Conservation (phyloP, 2,329 filamentous ascomycete species). For the Epichloe sibirici region DNA sequence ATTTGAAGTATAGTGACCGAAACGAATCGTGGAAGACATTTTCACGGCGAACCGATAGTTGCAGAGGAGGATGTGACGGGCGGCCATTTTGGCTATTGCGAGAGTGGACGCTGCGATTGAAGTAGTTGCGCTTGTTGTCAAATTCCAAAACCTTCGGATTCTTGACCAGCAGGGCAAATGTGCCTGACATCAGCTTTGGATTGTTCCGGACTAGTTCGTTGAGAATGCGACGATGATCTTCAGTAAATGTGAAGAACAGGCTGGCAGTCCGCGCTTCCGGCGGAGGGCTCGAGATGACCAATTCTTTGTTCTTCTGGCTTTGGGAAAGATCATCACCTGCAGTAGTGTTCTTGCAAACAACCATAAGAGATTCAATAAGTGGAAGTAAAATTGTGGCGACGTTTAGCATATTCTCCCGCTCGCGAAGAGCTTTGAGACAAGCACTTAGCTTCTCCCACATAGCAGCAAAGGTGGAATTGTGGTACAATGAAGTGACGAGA, state of each 20-base stretch:
- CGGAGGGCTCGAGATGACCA: constrained; percentile 58
- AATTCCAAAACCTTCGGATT: constrained; percentile 98
- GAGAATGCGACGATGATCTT: constrained; percentile 92
- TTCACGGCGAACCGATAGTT: constrained; percentile 81
- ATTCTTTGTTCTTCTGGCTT: constrained; percentile 46
- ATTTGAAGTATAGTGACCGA: constrained; percentile 96
- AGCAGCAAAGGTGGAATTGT: constrained; percentile 77
- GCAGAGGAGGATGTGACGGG: constrained; percentile 58
- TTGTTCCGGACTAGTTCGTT: constrained; percentile 97
- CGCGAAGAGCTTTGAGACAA: constrained; percentile 75
- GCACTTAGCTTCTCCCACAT: constrained; percentile 89
- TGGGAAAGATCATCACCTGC: constrained; percentile 53
- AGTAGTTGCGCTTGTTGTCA: constrained; percentile 99
- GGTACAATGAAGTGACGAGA: constrained; percentile 76
- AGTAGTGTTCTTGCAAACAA: constrained; percentile 96
- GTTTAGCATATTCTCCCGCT: constrained; percentile 91
- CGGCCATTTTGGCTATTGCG: constrained; percentile 55
- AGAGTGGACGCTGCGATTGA: constrained; percentile 80
- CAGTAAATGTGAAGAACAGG: constrained; percentile 94
- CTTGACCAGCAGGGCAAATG: constrained; percentile 89
- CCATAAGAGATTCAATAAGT: constrained; percentile 93
- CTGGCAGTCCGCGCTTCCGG: constrained; percentile 75
- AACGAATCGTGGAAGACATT: constrained; percentile 98
- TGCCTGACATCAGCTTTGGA: constrained; percentile 96
- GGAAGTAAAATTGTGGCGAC: constrained; percentile 92